A percentile compares a stretch with the other conserved stretches of the same genome.
These are phyloP conservation scores for Tulasnella sp. DNA, from an alignment of 768 basidiomycete species.

Conservation along the genomic window DNA sequence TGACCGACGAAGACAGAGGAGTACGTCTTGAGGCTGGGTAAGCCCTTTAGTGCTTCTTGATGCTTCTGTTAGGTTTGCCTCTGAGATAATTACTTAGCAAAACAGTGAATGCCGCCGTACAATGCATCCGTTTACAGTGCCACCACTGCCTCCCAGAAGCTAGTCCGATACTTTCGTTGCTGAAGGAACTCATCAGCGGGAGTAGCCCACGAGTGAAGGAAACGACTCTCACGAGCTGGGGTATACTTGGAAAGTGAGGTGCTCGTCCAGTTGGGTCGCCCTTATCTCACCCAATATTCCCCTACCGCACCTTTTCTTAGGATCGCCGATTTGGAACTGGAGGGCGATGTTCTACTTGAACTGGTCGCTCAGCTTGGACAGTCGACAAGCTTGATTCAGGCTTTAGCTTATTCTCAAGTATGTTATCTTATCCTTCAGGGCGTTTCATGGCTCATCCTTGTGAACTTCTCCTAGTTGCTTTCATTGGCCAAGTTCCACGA, in stretches of 20 bases:
- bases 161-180: slow-evolving; percentile 41
- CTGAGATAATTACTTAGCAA: slow-evolving; percentile 12
- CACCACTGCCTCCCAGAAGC: slow-evolving; percentile 37
- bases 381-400: slow-evolving; percentile 64
- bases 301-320: slow-evolving; percentile 35
- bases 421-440: slow-evolving; percentile 27
- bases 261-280: not conserved
- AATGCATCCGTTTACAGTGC: slow-evolving; percentile 46
- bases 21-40: slow-evolving; percentile 69
- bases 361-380: slow-evolving; percentile 65
- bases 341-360: slow-evolving; percentile 57
- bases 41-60: slow-evolving; percentile 31
- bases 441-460: slow-evolving; percentile 16
- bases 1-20: slow-evolving; percentile 53
- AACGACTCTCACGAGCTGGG: slow-evolving; percentile 58
- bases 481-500: slow-evolving; percentile 54
- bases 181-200: slow-evolving; percentile 49
- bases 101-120: slow-evolving; percentile 36
- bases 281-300: not conserved
- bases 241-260: slow-evolving; percentile 48
- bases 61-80: slow-evolving; percentile 38
- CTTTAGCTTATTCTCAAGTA: slow-evolving; percentile 65
- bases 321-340: slow-evolving; percentile 46
- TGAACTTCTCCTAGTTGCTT: slow-evolving; percentile 46
- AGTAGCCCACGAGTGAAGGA: slow-evolving; percentile 53